Conservation (phyloP, 2,329 filamentous ascomycete species). For the Cordyceps cicadae region DNA sequence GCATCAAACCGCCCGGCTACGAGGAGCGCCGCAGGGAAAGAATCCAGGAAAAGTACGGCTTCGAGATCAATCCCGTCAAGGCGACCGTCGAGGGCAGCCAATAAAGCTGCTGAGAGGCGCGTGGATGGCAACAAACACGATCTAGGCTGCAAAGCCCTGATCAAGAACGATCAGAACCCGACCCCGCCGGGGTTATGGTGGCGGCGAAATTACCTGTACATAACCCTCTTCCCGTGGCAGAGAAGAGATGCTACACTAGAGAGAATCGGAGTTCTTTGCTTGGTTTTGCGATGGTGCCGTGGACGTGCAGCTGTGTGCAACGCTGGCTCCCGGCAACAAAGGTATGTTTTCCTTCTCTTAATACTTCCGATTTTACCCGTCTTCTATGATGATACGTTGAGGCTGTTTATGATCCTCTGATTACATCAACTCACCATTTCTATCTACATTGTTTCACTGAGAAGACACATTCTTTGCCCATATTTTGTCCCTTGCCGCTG, state of each 20-base stretch:
- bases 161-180: not conserved
- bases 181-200: slow-evolving; percentile 12
- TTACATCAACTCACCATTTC: slow-evolving; percentile 27
- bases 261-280: slow-evolving; percentile 32
- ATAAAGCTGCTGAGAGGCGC: slow-evolving; percentile 17
- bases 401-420: slow-evolving; percentile 41
- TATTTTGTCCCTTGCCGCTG: not conserved
- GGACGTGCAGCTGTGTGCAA: not conserved
- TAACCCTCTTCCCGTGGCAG: slow-evolving; percentile 27
- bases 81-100: slow-evolving; percentile 39
- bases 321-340: not conserved
- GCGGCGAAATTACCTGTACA: slow-evolving; percentile 22
- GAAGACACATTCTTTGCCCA: not conserved
- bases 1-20: slow-evolving; percentile 73
- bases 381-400: slow-evolving; percentile 35
- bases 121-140: slow-evolving; percentile 1
- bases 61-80: slow-evolving; percentile 66
- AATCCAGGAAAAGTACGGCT: slow-evolving; percentile 78
- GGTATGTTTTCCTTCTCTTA: slow-evolving; percentile 13
- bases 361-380: slow-evolving; percentile 7
- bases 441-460: slow-evolving; percentile 19
- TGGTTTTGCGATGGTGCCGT: slow-evolving; percentile 19
- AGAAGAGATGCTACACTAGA: slow-evolving; percentile 31
- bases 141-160: not conserved
- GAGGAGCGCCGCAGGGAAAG: slow-evolving; percentile 74